Base-by-base conservation (phyloP, 2,329 filamentous ascomycete species). In the Alternaria atra region DNA sequence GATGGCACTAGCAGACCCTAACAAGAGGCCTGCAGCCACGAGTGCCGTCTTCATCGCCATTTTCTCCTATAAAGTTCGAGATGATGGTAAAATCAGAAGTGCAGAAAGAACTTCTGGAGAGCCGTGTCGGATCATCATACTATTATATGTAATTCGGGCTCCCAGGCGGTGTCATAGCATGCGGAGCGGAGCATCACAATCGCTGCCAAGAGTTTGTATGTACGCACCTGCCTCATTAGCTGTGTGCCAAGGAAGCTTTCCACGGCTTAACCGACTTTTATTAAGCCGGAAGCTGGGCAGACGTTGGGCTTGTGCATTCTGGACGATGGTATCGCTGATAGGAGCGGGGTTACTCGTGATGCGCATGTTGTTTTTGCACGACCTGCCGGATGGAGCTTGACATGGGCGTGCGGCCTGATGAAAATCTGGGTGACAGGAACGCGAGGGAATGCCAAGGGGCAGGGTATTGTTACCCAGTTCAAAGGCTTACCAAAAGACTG, bases 31-130 rank as follows among this genome's bases (percentile, higher is more conserved):
- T 13, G 65, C 67, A 50, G 69, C 70, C 68, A 74, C 40, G 12
- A 69, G 44, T 9, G 63, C 67, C 30, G 56, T 69, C 57, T 66
- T 69, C 40, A 74, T 70, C 51, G 70, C 72, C 75, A 77, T 77
- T 37, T 51, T 67, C 42, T 48, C 25, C 55, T 61, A 61, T 61
- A 58, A 55, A 57, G 30, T 34, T 12, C 13, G 43, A 39, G 29
- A 47, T 5, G 23, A 6, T 32, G 17, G 23, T 20, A 53, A 53
- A 58, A 52, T 60, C 46, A 54, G 59, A 56, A 37, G 39, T 37
- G 46, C 40, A 55, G 57, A 44, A 65, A 46, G 40, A 48, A 56
- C 57, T 37, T 42, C 9, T 52, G 51, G 12, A 55, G 35, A 25
- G 48, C 8, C 30, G 17, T 29, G 32, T 25, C 34, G 60, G 63